Percentiles rank a stretch among this genome's conserved stretches.
These are phyloP conservation scores for Penicillium sp. DNA, from an alignment of 2,329 filamentous ascomycete genomes.

Conservation along the genomic window DNA sequence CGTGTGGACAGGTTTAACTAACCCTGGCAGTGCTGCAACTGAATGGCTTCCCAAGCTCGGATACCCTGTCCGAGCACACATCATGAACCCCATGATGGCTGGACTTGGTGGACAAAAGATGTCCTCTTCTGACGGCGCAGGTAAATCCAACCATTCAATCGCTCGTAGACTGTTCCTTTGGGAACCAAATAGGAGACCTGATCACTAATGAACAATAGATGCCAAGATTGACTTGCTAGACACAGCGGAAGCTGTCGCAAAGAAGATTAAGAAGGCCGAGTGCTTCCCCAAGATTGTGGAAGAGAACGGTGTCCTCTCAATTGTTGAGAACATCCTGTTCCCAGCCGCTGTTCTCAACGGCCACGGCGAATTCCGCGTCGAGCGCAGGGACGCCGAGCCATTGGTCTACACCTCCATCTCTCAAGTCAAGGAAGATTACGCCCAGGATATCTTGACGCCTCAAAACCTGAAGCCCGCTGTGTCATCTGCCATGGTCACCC, in stretches of 20 bases:
- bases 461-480: slow-evolving; percentile 87
- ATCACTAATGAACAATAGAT: slow-evolving; percentile 27
- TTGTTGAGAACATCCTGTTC: slow-evolving; percentile 84
- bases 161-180: background rate
- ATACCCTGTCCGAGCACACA: slow-evolving; percentile 71
- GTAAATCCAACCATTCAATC: slow-evolving; percentile 15
- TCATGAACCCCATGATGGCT: slow-evolving; percentile 88
- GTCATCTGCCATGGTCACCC: slow-evolving; percentile 68
- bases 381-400: slow-evolving; percentile 68
- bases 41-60: slow-evolving; percentile 84
- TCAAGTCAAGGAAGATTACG: slow-evolving; percentile 78
- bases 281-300: slow-evolving; percentile 75
- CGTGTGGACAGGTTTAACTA: no score
- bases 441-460: slow-evolving; percentile 76
- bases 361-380: slow-evolving; percentile 67
- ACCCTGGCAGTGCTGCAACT: slow-evolving; percentile 58
- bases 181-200: background rate
- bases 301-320: slow-evolving; percentile 82
- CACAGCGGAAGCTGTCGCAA: slow-evolving; percentile 68
- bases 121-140: slow-evolving; percentile 65
- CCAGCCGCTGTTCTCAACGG: slow-evolving; percentile 57
- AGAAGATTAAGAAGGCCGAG: slow-evolving; percentile 84
- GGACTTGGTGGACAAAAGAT: slow-evolving; percentile 85
- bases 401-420: slow-evolving; percentile 77
- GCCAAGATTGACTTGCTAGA: slow-evolving; percentile 86